phyloP scores from a whole-genome alignment of 768 basidiomycete genomes.

The Cystobasidium tubakii region DNA sequence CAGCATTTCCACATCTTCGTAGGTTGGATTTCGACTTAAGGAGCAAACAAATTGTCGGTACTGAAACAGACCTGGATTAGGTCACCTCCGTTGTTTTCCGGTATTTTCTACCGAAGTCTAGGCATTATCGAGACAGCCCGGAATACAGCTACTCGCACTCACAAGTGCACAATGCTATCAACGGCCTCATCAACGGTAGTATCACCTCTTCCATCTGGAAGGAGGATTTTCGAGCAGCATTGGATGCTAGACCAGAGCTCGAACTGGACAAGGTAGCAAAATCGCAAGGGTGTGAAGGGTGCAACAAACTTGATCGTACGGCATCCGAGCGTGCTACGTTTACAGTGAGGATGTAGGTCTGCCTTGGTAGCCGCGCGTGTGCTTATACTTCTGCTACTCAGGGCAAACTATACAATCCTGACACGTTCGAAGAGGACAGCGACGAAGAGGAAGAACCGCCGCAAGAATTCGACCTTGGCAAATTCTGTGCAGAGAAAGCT shows the following conservation, averaged over 20 bases:
- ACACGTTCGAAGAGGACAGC: constrained; percentile 21
- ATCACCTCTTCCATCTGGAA: constrained; percentile 20
- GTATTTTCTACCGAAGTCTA: constrained; percentile 11
- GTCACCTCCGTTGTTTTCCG: constrained; percentile 23
- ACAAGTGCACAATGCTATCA: constrained; percentile 8
- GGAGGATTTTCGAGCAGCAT: constrained; percentile 17
- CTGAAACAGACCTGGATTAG: background rate
- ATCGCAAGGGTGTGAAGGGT: constrained; percentile 14
- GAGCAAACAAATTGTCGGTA: too few relatives aligned
- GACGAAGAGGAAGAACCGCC: constrained; percentile 9
- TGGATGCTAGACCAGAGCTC: constrained; percentile 13
- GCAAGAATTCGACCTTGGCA: constrained; percentile 14
- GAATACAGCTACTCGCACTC: background rate
- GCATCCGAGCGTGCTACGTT: constrained; percentile 14
- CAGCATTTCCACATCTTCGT: constrained; percentile 25
- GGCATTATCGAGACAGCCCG: background rate
- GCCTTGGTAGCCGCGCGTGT: background rate
- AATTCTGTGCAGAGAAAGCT: constrained; percentile 30
- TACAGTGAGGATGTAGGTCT: background rate
- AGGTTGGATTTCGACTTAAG: background rate
- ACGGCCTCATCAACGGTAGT: constrained; percentile 18
- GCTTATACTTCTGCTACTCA: background rate
- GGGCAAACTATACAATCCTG: constrained; percentile 23
- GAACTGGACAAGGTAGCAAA: background rate
- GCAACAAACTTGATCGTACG: constrained; percentile 22